These are phyloP conservation scores for Colletotrichum shisoi DNA, from an alignment of 2,329 filamentous ascomycete genomes.

Conservation along the genomic window DNA sequence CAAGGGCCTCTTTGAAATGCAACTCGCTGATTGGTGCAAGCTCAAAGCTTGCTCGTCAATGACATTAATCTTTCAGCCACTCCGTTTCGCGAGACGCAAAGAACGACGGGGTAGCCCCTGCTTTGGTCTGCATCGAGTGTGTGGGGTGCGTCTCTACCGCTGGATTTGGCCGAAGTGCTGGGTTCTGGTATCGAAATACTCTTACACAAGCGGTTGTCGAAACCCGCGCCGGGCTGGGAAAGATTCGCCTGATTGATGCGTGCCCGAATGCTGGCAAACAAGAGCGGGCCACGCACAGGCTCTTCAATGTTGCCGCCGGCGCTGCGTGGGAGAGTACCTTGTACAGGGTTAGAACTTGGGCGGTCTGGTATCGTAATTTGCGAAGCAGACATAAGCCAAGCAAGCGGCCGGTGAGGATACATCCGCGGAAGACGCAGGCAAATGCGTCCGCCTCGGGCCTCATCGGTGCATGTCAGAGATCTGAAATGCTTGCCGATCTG, in stretches of 20 bases:
- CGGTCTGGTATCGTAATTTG: slow-evolving; percentile 7
- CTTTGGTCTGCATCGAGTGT: slow-evolving; percentile 32
- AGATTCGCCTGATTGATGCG: neutral
- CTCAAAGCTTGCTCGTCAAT: slow-evolving; percentile 38
- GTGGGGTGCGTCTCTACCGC: slow-evolving; percentile 37
- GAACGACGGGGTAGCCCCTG: slow-evolving; percentile 34
- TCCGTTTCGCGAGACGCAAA: slow-evolving; percentile 37
- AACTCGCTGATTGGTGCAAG: slow-evolving; percentile 38
- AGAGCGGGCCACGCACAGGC: neutral
- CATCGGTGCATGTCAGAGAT: neutral
- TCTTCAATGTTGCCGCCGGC: slow-evolving; percentile 3
- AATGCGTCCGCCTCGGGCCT: slow-evolving; percentile 12
- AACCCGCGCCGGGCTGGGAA: slow-evolving; percentile 13
- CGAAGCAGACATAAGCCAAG: neutral
- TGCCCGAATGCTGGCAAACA: neutral
- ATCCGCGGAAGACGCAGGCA: neutral
- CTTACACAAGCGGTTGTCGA: slow-evolving; percentile 36
- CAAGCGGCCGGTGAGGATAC: neutral
- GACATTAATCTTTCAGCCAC: slow-evolving; percentile 40
- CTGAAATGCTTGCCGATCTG: slow-evolving; percentile 12
- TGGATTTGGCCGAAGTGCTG: slow-evolving; percentile 34
- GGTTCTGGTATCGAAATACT: slow-evolving; percentile 36
- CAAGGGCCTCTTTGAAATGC: slow-evolving; percentile 41
- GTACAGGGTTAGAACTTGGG: neutral
- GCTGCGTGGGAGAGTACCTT: slow-evolving; percentile 5